Conservation (phyloP, 192 early-diverging fungal genomes). For the Rhizoclosmatium sp. region DNA sequence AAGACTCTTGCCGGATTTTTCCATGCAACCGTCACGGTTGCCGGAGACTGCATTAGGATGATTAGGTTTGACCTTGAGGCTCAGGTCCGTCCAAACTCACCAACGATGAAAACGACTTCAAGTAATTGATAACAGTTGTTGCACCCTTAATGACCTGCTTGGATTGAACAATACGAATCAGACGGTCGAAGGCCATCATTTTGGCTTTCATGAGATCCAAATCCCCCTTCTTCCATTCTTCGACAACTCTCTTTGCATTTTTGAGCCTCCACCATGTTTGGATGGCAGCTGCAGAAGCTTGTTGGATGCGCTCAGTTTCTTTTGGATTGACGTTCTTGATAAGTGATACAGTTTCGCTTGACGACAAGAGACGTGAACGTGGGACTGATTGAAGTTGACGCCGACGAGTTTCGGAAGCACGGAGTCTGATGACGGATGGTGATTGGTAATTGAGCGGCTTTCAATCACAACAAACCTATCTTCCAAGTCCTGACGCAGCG, state of each 20-base stretch:
- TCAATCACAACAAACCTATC: slow-evolving; percentile 27
- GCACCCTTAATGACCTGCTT: slow-evolving; percentile 50
- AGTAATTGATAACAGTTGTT: slow-evolving; percentile 34
- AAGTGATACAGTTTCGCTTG: slow-evolving; percentile 11
- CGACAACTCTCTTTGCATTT: slow-evolving; percentile 4
- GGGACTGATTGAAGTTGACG: slow-evolving; percentile 25
- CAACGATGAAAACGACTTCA: slow-evolving; percentile 10
- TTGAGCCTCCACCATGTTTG: slow-evolving; percentile 40
- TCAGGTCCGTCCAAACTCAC: not conserved
- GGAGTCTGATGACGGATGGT: slow-evolving; percentile 2
- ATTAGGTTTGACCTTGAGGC: not conserved
- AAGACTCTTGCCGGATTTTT: slow-evolving; percentile 73
- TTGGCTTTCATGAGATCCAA: slow-evolving; percentile 24
- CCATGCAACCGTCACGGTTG: not conserved
- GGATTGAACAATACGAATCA: slow-evolving; percentile 47
- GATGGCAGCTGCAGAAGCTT: slow-evolving; percentile 30
- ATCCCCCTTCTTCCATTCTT: not conserved
- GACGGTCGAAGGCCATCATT: slow-evolving; percentile 47
- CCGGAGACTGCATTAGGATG: not conserved
- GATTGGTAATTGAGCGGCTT: not conserved
- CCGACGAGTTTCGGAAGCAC: slow-evolving; percentile 34
- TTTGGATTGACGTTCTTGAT: slow-evolving; percentile 16
- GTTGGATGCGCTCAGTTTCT: slow-evolving; percentile 25
- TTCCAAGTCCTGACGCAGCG: slow-evolving; percentile 42
- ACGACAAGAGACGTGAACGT: slow-evolving; percentile 24